phyloP scores from a whole-genome alignment of 768 basidiomycete genomes.

The Daedalea quercina region DNA sequence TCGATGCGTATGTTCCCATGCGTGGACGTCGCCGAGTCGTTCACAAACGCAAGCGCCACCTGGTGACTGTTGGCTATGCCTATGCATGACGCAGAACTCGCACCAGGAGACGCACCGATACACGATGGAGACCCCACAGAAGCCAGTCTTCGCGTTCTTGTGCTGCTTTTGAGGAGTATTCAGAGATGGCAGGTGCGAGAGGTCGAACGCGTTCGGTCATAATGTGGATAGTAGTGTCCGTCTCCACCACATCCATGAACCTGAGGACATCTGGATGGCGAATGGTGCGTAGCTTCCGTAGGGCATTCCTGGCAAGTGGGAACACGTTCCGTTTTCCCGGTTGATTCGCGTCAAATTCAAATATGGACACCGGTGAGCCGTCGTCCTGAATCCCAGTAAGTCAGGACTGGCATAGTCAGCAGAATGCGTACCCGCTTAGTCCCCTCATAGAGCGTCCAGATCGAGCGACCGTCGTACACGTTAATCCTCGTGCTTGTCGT shows the following conservation, averaged over 20 bases:
- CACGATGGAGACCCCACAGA: constrained; percentile 87
- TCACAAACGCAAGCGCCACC: constrained; percentile 88
- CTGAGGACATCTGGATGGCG: constrained; percentile 96
- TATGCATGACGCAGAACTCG: constrained; percentile 5
- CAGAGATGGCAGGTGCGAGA: constrained; percentile 51
- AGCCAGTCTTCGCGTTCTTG: constrained; percentile 82
- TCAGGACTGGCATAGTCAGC: not conserved
- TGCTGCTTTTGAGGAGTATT: constrained; percentile 54
- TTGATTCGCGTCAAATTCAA: constrained; percentile 81
- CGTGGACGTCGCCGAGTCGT: constrained; percentile 74
- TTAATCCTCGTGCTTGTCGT: constrained; percentile 69
- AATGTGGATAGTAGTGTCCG: constrained; percentile 81
- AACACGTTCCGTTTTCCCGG: constrained; percentile 50
- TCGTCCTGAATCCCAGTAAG: constrained; percentile 61
- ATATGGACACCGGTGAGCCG: constrained; percentile 76
- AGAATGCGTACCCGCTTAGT: constrained; percentile 64
- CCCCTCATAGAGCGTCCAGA: constrained; percentile 85
- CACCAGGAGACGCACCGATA: constrained; percentile 54
- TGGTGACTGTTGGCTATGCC: constrained; percentile 23
- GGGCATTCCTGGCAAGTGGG: constrained; percentile 80
- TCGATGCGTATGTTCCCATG: constrained; percentile 74
- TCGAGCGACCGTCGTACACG: constrained; percentile 55
- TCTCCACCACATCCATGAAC: constrained; percentile 90
- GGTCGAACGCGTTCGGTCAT: constrained; percentile 93
- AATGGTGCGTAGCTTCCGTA: constrained; percentile 84